Base-by-base conservation (phyloP, 805 yeast genomes). In the Wickerhamomyces mucosus region DNA sequence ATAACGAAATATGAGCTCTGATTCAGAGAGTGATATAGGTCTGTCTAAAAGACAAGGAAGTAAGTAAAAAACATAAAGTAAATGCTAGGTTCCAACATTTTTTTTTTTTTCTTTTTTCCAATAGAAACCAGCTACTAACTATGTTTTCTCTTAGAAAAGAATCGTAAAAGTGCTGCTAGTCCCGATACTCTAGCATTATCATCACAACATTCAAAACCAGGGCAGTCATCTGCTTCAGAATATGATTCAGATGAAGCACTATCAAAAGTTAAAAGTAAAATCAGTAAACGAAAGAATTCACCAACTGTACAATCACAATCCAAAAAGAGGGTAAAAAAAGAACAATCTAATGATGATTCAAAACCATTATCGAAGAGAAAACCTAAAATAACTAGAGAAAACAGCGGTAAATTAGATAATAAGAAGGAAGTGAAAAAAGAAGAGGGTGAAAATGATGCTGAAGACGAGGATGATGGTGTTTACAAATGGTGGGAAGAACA, bases 401-500 rank as follows among this genome's bases (percentile, higher is more conserved):
- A 11, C 11, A 19, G 21, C 11, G 11, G 13, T 14, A 6, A 25
- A 14, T 18, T 18, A 15, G 54, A 35, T 24, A 32, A 26, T 27
- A 23, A 23, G 13, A 14, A 21, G 13, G 34, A 39, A 34, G 41
- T 41, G 16, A 33, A 37, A 9, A 46, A 45, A 16, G 55, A 41
- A 10, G 54, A 48, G 19, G 46, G 56, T 18, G 50, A 46, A 3
- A 52, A 43, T 11, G 53, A 51, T 8, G 65, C 57, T 2, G 69
- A 58, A 6, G 72, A 63, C 14, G 76, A 69, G 13, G 75, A 69
- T n/a, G 76, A 69, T 3, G 83, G 67, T 3, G 63, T 58, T n/a
- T 77, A 72, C 50, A 78, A 75, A 55, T 77, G 94, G 94, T 85
- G 95, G 92, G 89, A 83, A 51, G 74, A 72, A 26, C 73, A 72